phyloP scores from a whole-genome alignment of 1,284 basidiomycete species.

The Trametes polyzona region DNA sequence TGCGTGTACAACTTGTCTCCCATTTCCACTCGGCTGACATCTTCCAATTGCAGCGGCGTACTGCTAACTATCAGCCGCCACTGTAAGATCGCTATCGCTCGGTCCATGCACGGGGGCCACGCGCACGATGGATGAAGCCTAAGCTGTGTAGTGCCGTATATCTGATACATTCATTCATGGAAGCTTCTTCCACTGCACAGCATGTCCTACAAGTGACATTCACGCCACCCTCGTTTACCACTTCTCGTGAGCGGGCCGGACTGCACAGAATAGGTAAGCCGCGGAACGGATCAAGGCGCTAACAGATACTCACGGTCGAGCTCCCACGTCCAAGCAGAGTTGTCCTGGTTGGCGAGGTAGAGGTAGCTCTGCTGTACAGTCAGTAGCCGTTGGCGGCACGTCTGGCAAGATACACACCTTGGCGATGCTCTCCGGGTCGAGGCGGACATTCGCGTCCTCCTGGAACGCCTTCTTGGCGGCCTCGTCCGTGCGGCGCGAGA shows the following conservation, averaged over 20 bases:
- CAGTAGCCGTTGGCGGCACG: neutral
- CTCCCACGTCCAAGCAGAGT: constrained; percentile 56
- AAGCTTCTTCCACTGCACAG: neutral
- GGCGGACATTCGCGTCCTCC: constrained; percentile 48
- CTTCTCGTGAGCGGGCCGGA: constrained; percentile 39
- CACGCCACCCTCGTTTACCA: constrained; percentile 15
- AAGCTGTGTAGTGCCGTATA: neutral
- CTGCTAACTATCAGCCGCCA: neutral
- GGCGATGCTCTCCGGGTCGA: constrained; percentile 70
- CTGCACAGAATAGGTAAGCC: constrained; percentile 26
- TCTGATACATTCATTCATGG: constrained; percentile 3
- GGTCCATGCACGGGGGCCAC: neutral
- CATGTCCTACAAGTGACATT: neutral
- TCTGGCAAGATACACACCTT: constrained; percentile 42
- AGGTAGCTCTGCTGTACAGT: constrained; percentile 40
- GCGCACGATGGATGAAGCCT: neutral
- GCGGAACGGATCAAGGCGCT: neutral
- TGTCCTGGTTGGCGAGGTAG: constrained; percentile 47
- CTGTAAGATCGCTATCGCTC: no score
- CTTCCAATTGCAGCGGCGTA: no score
- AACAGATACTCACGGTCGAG: constrained; percentile 46
- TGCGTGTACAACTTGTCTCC: no score
- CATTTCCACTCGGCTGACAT: neutral
- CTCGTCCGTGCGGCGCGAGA: constrained; percentile 21
- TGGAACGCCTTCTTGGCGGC: constrained; percentile 45